Conservation (phyloP, 2,329 filamentous ascomycete species). For the Aspergillus sp. region DNA sequence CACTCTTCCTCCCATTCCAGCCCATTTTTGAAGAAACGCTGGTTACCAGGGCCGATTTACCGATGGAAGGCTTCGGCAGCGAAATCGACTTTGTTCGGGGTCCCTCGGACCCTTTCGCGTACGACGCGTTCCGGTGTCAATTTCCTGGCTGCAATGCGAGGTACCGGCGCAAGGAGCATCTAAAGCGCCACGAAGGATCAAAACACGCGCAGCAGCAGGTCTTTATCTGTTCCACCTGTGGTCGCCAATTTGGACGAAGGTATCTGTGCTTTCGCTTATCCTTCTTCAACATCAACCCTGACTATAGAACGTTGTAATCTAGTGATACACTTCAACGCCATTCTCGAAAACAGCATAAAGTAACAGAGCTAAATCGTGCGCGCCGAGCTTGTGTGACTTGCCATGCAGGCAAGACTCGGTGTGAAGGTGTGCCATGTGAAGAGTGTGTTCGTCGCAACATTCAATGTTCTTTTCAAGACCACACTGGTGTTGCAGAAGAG, state of each 20-base stretch:
- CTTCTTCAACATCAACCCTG: too few relatives aligned
- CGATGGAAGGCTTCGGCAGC: too few relatives aligned
- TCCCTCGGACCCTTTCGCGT: too few relatives aligned
- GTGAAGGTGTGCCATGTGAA: constrained; percentile 13
- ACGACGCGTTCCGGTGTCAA: too few relatives aligned
- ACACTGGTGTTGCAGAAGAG: background rate
- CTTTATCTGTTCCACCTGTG: constrained; percentile 12
- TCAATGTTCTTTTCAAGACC: constrained; percentile 9
- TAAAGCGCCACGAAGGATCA: constrained; percentile 15
- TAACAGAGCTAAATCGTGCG: constrained; percentile 5
- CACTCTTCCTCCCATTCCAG: too few relatives aligned
- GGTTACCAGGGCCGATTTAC: too few relatives aligned
- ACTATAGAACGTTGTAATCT: too few relatives aligned
- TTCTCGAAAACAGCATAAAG: background rate
- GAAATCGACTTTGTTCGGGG: too few relatives aligned
- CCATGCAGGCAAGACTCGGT: constrained; percentile 11
- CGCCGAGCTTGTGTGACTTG: constrained; percentile 15
- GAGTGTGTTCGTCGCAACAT: constrained; percentile 13
- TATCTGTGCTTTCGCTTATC: constrained; percentile 1
- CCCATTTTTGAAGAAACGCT: too few relatives aligned
- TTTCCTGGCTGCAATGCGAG: constrained; percentile 14
- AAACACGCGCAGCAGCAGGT: constrained; percentile 8
- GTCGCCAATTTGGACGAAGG: constrained; percentile 13
- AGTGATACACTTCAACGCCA: constrained; percentile 6
- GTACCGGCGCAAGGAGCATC: constrained; percentile 21